Conservation (phyloP, 1,139 yeast species). For the Spathaspora sp. region DNA sequence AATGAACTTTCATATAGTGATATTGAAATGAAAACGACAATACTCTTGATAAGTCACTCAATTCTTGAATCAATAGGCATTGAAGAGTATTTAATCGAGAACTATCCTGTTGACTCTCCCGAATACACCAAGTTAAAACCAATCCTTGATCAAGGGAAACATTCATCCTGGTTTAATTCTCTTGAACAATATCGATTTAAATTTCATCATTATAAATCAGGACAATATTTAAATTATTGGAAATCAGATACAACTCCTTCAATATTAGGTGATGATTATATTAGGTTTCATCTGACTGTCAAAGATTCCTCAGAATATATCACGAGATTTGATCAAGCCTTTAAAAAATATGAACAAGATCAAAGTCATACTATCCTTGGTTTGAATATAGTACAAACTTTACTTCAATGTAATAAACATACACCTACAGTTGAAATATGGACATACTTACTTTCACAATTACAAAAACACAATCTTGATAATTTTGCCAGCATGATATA, state of each 20-base stretch:
- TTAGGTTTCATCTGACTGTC: conserved; percentile 9
- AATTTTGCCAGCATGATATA: conserved; percentile 31
- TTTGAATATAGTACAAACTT: conserved; percentile 17
- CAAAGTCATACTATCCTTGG: conserved; percentile 24
- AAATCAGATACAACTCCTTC: conserved; percentile 15
- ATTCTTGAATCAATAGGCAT: conserved; percentile 19
- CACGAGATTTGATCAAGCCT: conserved; percentile 16
- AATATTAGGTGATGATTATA: conserved; percentile 7
- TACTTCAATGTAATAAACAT: conserved; percentile 18
- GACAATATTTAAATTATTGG: conserved; percentile 32
- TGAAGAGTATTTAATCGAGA: conserved; percentile 20
- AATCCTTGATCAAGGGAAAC: conserved; percentile 12
- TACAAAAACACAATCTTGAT: conserved; percentile 21
- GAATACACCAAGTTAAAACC: conserved; percentile 9
- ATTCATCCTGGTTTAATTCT: conserved; percentile 21
- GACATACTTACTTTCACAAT: conserved; percentile 24
- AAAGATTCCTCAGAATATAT: conserved; percentile 19
- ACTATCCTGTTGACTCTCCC: conserved; percentile 7
- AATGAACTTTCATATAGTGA: conserved; percentile 15
- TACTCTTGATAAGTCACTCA: conserved; percentile 17
- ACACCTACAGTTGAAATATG: conserved; percentile 29
- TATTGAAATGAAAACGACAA: conserved; percentile 21
- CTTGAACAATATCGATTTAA: conserved; percentile 11
- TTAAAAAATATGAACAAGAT: conserved; percentile 16
- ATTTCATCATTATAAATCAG: conserved; percentile 27